Conservation (phyloP, 1,139 yeast genomes). For the Wickerhamomyces sp. region DNA sequence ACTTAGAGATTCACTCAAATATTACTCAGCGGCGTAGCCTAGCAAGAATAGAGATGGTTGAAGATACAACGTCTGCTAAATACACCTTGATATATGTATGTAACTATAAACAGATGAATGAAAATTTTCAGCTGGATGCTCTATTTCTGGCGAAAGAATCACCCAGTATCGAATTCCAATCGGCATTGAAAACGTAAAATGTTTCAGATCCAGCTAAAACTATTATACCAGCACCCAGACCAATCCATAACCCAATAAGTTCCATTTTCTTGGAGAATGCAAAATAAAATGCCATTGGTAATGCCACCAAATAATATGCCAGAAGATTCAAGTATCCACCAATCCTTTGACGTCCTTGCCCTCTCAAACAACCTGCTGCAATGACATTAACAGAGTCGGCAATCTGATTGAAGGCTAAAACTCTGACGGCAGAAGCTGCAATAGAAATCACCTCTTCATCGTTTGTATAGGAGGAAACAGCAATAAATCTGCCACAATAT, state of each 20-base stretch:
- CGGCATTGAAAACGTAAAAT: conserved; percentile 41
- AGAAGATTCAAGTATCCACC: conserved; percentile 57
- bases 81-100: too few relatives aligned
- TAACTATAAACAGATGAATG: too few relatives aligned
- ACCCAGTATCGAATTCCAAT: conserved; percentile 60
- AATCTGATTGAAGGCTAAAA: conserved; percentile 56
- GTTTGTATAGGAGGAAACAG: conserved; percentile 26
- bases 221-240: conserved; percentile 54
- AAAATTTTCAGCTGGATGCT: too few relatives aligned
- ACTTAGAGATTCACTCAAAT: too few relatives aligned
- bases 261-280: conserved; percentile 46
- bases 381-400: conserved; percentile 49
- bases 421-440: conserved; percentile 45
- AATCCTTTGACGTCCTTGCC: conserved; percentile 63
- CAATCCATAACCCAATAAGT: conserved; percentile 64
- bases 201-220: conserved; percentile 43
- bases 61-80: too few relatives aligned
- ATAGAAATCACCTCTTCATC: conserved; percentile 38
- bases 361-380: conserved; percentile 59
- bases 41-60: too few relatives aligned
- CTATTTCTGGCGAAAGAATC: neutral
- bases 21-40: too few relatives aligned
- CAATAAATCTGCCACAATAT: conserved; percentile 22
- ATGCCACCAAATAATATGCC: conserved; percentile 53
- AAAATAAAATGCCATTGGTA: conserved; percentile 51